Evolutionary conservation across 2,329 filamentous ascomycete genomes (phyloP).

Genomic region (Penicillium sp.): DNA sequence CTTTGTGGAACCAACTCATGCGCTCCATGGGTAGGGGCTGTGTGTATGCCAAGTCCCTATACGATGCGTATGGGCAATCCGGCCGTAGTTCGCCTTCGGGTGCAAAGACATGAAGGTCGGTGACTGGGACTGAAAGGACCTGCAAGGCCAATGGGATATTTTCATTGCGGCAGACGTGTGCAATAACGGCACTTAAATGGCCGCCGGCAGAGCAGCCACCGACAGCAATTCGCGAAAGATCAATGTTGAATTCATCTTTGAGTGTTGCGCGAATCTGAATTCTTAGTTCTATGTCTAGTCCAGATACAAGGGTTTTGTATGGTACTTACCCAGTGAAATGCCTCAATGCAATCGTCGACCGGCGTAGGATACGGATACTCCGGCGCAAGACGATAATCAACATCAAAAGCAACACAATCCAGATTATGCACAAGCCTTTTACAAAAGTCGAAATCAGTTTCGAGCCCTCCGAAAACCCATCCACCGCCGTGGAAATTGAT

Average conservation of each 20-base stretch:
- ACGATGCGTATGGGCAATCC: conserved; percentile 37
- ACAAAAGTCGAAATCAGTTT: conserved; percentile 38
- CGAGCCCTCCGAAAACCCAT: conserved; percentile 42
- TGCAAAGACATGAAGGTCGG: conserved; percentile 34
- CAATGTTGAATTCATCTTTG: conserved; percentile 31
- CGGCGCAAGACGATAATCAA: conserved; percentile 41
- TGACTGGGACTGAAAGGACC: conserved; percentile 34
- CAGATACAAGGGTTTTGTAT: no score
- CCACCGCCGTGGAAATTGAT: conserved; percentile 41
- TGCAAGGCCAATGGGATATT: conserved; percentile 36
- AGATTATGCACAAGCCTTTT: conserved; percentile 37
- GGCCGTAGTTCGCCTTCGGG: conserved; percentile 32
- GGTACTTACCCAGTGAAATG: conserved; percentile 35
- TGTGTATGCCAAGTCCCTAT: conserved; percentile 36
- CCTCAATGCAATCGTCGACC: conserved; percentile 37
- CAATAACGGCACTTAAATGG: conserved; percentile 36
- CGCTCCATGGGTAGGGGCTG: conserved; percentile 31
- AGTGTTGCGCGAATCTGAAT: conserved; percentile 24
- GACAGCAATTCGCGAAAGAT: conserved; percentile 30
- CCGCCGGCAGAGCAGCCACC: conserved; percentile 39
- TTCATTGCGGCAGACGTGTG: conserved; percentile 35
- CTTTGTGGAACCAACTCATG: conserved; percentile 38
- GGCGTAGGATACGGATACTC: conserved; percentile 36
- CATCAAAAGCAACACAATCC: conserved; percentile 40
- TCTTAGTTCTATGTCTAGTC: no score